These are phyloP conservation scores for Salvia miltiorrhiza DNA, from an alignment of 257 asterid species.

Conservation along the genomic window DNA sequence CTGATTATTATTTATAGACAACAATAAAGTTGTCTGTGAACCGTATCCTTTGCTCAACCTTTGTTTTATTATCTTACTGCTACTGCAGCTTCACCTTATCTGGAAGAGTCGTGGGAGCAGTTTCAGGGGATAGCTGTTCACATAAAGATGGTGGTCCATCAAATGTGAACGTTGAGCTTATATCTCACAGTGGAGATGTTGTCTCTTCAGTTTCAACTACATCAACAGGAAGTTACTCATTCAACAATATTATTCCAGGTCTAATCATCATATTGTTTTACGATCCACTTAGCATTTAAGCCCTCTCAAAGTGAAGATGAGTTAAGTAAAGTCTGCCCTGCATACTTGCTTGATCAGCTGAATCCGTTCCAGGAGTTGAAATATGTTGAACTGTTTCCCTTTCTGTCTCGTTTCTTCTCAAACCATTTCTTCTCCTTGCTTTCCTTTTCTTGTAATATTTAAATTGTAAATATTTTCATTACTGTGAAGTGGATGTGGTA, in stretches of 20 bases:
- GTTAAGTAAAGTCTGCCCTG: not conserved
- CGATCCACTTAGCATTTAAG: constrained; percentile 10
- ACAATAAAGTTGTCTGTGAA: constrained; percentile 17
- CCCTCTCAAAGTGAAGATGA: not conserved
- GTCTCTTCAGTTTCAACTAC: constrained; percentile 69
- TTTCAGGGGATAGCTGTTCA: constrained; percentile 74
- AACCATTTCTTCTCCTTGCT: not conserved
- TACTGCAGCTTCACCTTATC: constrained; percentile 66
- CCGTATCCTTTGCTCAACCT: constrained; percentile 20
- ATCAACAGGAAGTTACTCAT: constrained; percentile 71
- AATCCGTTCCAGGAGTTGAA: not conserved
- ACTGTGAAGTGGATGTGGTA: constrained; percentile 11
- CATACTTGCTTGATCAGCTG: not conserved
- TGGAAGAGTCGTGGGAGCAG: constrained; percentile 84
- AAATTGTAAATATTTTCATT: constrained; percentile 5
- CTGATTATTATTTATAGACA: constrained; percentile 9
- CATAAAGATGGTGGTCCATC: constrained; percentile 77
- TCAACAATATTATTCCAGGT: constrained; percentile 79
- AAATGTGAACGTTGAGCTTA: constrained; percentile 67
- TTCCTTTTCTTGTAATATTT: not conserved
- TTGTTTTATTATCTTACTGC: constrained; percentile 26
- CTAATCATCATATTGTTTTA: constrained; percentile 22
- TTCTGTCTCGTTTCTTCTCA: not conserved
- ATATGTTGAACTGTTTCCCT: not conserved
- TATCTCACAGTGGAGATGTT: constrained; percentile 67